Evolutionary conservation across 202 grass and related monocot genomes (phyloP).

Genomic region (Digitaria exilis): DNA sequence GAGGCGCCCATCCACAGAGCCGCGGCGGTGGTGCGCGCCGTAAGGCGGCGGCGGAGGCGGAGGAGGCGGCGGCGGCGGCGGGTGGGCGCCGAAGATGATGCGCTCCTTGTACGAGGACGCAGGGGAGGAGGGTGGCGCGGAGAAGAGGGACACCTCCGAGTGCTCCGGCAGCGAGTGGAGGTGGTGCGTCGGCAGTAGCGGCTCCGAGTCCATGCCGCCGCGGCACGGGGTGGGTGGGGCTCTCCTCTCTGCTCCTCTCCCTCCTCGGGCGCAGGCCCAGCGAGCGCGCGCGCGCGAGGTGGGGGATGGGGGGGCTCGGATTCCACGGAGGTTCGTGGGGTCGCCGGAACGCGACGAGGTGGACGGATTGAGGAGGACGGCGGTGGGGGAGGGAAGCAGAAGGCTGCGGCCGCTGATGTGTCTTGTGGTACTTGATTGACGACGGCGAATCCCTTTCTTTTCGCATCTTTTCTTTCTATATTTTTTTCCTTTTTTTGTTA

Average conservation of each 20-base stretch:
- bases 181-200: constrained; percentile 41
- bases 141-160: constrained; percentile 41
- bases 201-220: constrained; percentile 47
- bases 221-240: background rate
- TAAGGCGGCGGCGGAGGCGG: background rate
- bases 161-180: constrained; percentile 52
- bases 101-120: constrained; percentile 63
- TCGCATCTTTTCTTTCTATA: background rate
- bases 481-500: background rate
- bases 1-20: constrained; percentile 28
- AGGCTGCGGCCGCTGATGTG: background rate
- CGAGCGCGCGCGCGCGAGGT: background rate
- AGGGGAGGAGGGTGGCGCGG: constrained; percentile 28
- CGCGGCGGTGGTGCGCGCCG: constrained; percentile 21
- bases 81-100: constrained; percentile 59
- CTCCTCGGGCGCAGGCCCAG: background rate
- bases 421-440: background rate
- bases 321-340: background rate
- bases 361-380: background rate
- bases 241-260: too few species aligned
- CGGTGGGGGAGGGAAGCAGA: background rate
- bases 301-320: background rate
- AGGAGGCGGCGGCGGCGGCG: background rate
- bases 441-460: constrained; percentile 19
- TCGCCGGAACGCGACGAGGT: too few species aligned